Evolutionary conservation across 192 early-diverging fungal species (phyloP), one percentile per base, ranked within the genome.

Genomic region (Backusella parvicylindrica): DNA sequence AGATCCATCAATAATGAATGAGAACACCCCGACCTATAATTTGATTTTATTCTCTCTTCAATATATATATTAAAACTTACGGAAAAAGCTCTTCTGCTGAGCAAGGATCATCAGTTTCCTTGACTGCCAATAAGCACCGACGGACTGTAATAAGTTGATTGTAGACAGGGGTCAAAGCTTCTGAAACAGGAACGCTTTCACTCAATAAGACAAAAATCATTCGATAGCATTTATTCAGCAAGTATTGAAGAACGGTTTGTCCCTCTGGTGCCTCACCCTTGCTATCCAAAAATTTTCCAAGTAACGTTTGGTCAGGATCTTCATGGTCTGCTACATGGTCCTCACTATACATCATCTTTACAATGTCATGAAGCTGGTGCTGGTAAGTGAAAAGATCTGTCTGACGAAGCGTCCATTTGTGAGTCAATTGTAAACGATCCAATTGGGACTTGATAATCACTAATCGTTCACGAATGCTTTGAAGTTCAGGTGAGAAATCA

Each of bases 341-440:
- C 2, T 47, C 68, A 23, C 37, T 36, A 23, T 82, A 82, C 32
- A 91, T 88, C 89, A 93, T 81, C 12, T 87, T 88, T 64, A 92
- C 91, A 77, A 95, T 90, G 33, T 92, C 87, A 36, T 91, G 89
- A 40, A 95, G 82, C 76, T 91, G 90, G 70, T 88, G 87, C 70
- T 93, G 91, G 68, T 90, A 90, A 53, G 86, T 86, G 50, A 90
- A 81, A 71, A 94, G 71, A 78, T 94, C 92, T 2, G 93, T 92
- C 71, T 95, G 91, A 38, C 91, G 89, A 76, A 93, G 74, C 8
- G 92, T 93, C 92, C 91, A 94, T 40, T 90, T 90, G 77, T 89
- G 86, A n/a, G 90, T 92, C 64, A 92, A 75, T 63, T 90, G 77
- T 60, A 97, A 81, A 63, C 89, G 86, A 50, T 95, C 95, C 32